Percentiles rank a stretch among this genome's conserved stretches.
phyloP scores from a whole-genome alignment of 345 rosid species.

The Hirschfeldia incana region DNA sequence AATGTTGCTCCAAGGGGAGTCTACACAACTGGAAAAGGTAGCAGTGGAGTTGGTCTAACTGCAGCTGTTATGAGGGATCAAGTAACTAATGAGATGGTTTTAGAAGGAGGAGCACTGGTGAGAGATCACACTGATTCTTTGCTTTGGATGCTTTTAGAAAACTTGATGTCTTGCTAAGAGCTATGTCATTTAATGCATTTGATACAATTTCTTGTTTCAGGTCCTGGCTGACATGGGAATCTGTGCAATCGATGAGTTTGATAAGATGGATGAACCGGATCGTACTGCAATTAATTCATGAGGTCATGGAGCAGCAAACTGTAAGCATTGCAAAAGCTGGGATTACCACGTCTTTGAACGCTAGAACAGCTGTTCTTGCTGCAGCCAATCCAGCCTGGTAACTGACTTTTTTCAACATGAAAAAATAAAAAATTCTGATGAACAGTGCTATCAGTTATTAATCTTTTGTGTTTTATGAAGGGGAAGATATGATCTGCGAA shows the following conservation, averaged over 20 bases:
- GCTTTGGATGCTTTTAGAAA: background rate
- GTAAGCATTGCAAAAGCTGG: conserved; percentile 99
- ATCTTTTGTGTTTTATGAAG: conserved; percentile 44
- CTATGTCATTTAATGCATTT: conserved; percentile 19
- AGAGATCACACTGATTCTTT: conserved; percentile 34
- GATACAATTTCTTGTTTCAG: conserved; percentile 45
- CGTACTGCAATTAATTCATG: conserved; percentile 95
- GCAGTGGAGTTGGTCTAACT: conserved; percentile 99
- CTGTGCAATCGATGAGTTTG: conserved; percentile 99
- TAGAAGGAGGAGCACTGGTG: conserved; percentile 99
- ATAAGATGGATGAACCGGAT: conserved; percentile 99
- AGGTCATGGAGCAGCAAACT: conserved; percentile 99
- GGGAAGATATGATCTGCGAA: conserved; percentile 92
- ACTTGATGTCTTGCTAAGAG: conserved; percentile 7
- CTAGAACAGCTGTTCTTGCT: conserved; percentile 96
- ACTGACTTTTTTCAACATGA: background rate
- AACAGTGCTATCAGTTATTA: conserved; percentile 13
- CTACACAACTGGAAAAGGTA: conserved; percentile 95
- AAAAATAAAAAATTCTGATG: background rate
- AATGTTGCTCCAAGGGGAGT: conserved; percentile 94
- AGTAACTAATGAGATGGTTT: conserved; percentile 93
- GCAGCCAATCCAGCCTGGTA: conserved; percentile 99
- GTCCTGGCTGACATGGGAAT: conserved; percentile 99
- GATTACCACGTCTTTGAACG: conserved; percentile 92
- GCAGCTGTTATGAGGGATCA: conserved; percentile 98